Evolutionary conservation across 257 asterid species (phyloP), one percentile per base, ranked within the genome.

Genomic region (Przewalskia tangutica): DNA sequence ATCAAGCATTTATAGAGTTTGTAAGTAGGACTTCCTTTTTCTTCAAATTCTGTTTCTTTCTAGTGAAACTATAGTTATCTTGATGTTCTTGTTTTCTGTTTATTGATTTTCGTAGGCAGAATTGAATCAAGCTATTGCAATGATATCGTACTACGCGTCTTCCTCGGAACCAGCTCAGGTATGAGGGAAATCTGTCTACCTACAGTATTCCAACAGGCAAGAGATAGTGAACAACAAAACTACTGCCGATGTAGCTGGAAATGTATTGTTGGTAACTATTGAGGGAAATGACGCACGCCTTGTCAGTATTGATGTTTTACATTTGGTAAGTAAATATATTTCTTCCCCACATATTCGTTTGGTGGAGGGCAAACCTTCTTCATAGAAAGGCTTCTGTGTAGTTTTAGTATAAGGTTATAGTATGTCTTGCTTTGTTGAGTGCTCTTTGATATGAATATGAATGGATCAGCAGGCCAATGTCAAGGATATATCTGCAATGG

Each of bases 221-320:
- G 99, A 96, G 87, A 96, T 96, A 86, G 98, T 94, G 94, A 94
- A 96, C 99, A 96, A 94, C 92, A 96, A 92, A 91, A 96, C 98
- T 68, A 92, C 96, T 77, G 99, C 98, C 58, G 98, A 96, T 89
- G 98, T 92, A 85, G 98, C 99, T 85, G 99, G 99, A 79, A 96
- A 94, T 86, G 99, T 96, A 42, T 93, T 96, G 60, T 88, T 94
- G 90, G 98, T 94, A 79, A 94, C 99, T 62, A 93, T 96, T 82
- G 99, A 96, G 89, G 99, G 99, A 87, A 84, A 89, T 84, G 99
- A 96, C 83, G 97, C 99, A 6, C 99, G 99, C 38, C 93, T 90
- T 82, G 99, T 96, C 84, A 96, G 99, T 93, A 96, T 96, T 81
- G 99, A 96, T 91, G 97, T 96, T 83, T 88, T 96, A 84, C 99